Percentiles rank a stretch among this genome's conserved stretches.
These are phyloP conservation scores for Sphagnum tenellum DNA, from an alignment of 225 moss, liverwort and hornwort species.

Conservation along the genomic window DNA sequence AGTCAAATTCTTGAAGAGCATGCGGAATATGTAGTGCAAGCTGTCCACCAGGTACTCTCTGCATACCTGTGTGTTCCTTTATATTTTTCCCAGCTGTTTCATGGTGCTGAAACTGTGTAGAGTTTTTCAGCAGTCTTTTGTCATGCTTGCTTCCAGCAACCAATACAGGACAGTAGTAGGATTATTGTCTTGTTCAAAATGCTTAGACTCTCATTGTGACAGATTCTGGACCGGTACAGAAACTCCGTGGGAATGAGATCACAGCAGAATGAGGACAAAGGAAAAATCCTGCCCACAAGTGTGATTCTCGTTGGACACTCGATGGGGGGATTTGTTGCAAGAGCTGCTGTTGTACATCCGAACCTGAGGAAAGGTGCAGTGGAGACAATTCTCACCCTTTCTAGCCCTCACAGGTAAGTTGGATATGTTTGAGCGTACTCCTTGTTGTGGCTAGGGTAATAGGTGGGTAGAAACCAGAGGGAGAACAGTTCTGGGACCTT, in stretches of 20 bases:
- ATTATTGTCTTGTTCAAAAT: too few species aligned
- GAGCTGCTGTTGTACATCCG: conserved; percentile 85
- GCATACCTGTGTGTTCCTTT: background rate
- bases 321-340: conserved; percentile 97
- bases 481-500: too few species aligned
- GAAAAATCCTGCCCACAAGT: conserved; percentile 53
- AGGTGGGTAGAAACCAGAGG: too few species aligned
- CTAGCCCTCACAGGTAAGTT: conserved; percentile 94
- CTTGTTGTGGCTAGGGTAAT: too few species aligned
- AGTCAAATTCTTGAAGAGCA: conserved; percentile 94
- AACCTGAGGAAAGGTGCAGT: conserved; percentile 83
- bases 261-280: conserved; percentile 47
- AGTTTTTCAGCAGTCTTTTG: too few species aligned
- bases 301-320: conserved; percentile 95
- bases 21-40: conserved; percentile 71
- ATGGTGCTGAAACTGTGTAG: too few species aligned
- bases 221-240: conserved; percentile 87
- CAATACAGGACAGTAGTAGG: too few species aligned
- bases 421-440: too few species aligned
- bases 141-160: too few species aligned
- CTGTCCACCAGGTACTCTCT: conserved; percentile 42
- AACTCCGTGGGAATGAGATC: conserved; percentile 53
- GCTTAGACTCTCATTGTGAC: conserved; percentile 3
- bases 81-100: too few species aligned
- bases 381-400: conserved; percentile 90